Evolutionary conservation across 805 yeast genomes (phyloP).

Genomic region (Candida maltosa): DNA sequence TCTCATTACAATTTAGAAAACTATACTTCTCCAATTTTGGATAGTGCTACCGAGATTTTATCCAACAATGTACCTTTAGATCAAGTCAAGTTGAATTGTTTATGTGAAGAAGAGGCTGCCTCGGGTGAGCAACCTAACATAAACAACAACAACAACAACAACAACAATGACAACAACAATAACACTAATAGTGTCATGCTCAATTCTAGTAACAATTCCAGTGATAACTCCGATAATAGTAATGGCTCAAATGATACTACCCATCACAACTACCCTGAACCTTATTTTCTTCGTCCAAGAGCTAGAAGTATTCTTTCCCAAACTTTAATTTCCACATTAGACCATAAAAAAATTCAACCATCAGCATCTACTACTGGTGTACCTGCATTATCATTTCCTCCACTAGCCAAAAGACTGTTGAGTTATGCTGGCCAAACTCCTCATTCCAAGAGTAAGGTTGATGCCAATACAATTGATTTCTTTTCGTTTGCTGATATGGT

Average conservation of each 20-base stretch:
- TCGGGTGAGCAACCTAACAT: too few relatives aligned
- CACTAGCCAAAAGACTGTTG: conserved; percentile 4
- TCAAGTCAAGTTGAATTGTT: conserved; percentile 16
- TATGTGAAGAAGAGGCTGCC: conserved; percentile 8
- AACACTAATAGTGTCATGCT: too few relatives aligned
- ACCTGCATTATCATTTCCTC: not conserved
- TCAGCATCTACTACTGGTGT: conserved; percentile 2
- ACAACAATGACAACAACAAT: too few relatives aligned
- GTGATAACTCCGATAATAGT: too few relatives aligned
- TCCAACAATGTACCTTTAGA: conserved; percentile 18
- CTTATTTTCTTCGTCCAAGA: conserved; percentile 4
- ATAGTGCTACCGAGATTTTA: conserved; percentile 27
- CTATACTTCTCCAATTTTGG: conserved; percentile 27
- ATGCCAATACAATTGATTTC: conserved; percentile 19
- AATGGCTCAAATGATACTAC: too few relatives aligned
- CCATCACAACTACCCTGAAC: not conserved
- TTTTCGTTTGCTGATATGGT: conserved; percentile 31
- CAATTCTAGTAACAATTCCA: too few relatives aligned
- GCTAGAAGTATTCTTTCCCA: conserved; percentile 8
- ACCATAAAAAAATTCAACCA: not conserved
- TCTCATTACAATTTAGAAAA: conserved; percentile 25
- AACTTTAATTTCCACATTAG: conserved; percentile 7
- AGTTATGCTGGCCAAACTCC: conserved; percentile 7
- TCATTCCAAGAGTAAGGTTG: conserved; percentile 3
- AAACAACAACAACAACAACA: too few relatives aligned